Conservation (phyloP, 2,329 filamentous ascomycete genomes). For the Paraphaeosphaeria minitans region DNA sequence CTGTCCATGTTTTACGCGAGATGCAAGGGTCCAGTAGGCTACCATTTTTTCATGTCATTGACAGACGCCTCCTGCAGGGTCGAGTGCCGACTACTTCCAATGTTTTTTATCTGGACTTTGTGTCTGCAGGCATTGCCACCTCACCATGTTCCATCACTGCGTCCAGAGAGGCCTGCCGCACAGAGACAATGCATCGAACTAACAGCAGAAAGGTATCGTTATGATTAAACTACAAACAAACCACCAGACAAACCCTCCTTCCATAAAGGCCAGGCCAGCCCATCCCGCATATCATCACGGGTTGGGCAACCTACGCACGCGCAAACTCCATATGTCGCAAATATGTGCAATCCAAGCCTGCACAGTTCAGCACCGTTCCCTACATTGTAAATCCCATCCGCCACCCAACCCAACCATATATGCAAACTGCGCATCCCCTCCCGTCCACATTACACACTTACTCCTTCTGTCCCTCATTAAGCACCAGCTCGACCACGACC, state of each 20-base stretch:
- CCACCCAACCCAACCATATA: slow-evolving; percentile 33
- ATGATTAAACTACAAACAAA: background rate
- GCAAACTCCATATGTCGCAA: background rate
- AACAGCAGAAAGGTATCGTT: slow-evolving; percentile 4
- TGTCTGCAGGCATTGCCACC: too few species aligned
- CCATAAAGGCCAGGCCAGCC: background rate
- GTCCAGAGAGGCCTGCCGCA: too few species aligned
- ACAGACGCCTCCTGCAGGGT: too few species aligned
- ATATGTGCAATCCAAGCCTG: background rate
- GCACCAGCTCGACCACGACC: slow-evolving; percentile 86
- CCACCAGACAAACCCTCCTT: background rate
- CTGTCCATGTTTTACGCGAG: too few species aligned
- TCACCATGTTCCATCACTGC: too few species aligned
- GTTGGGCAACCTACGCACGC: background rate
- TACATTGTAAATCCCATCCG: too few species aligned
- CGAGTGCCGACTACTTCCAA: too few species aligned
- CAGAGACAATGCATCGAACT: background rate
- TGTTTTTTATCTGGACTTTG: too few species aligned
- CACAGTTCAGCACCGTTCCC: too few species aligned
- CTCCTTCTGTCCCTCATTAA: slow-evolving; percentile 83
- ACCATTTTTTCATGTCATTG: too few species aligned
- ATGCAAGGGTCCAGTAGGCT: too few species aligned
- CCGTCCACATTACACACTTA: slow-evolving; percentile 14
- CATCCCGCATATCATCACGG: slow-evolving; percentile 1
- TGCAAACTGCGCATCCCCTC: background rate